phyloP scores from a whole-genome alignment of 2,329 filamentous ascomycete species.

The Trichoderma brevicompactum region DNA sequence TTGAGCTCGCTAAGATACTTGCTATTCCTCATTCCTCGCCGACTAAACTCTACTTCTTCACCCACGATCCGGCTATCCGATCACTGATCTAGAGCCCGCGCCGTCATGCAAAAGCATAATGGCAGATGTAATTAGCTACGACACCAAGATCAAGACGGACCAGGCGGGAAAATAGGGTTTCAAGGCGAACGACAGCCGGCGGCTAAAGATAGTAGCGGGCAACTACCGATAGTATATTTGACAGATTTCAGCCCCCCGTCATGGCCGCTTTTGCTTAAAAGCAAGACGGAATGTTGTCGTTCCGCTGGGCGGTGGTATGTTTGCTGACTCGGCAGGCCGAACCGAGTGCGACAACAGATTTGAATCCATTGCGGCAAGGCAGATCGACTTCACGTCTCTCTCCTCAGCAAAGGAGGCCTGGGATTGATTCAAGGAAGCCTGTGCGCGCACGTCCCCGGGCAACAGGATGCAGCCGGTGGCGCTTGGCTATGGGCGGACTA shows the following conservation, averaged over 20 bases:
- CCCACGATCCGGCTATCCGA: no score
- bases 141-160: neutral
- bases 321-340: neutral
- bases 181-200: neutral
- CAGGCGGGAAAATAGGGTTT: neutral
- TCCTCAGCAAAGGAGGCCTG: neutral
- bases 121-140: no score
- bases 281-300: neutral
- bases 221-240: neutral
- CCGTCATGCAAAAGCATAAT: no score
- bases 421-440: neutral
- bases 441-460: neutral
- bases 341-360: constrained; percentile 19
- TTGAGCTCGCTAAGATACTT: no score
- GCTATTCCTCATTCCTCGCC: no score
- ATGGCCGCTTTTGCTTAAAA: neutral
- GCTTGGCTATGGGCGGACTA: constrained; percentile 13
- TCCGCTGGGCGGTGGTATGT: neutral
- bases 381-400: no score
- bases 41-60: no score
- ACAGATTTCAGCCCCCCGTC: neutral
- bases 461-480: constrained; percentile 10
- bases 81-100: neutral
- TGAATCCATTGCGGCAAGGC: neutral
- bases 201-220: constrained; percentile 3